A percentile compares a stretch with the other conserved stretches of the same genome.
These are phyloP conservation scores for Leccinum pellstonianum DNA, from an alignment of 768 basidiomycete species.

Conservation along the genomic window DNA sequence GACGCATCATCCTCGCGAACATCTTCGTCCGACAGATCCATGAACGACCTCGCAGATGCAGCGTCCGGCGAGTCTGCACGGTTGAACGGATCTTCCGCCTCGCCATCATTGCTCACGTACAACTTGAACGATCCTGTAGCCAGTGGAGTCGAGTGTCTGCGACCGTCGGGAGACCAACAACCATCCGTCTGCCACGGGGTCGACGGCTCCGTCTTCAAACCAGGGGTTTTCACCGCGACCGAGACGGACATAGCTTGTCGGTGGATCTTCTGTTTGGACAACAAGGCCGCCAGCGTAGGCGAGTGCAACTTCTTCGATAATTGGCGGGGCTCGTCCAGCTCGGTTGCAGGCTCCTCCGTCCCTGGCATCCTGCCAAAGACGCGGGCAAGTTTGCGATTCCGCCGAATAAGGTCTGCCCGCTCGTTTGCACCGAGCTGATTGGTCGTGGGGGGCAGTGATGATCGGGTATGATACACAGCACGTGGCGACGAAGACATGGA, in stretches of 20 bases:
- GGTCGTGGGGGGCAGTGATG: slow-evolving; percentile 57
- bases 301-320: slow-evolving; percentile 23
- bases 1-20: slow-evolving; percentile 32
- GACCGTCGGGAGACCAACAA: slow-evolving; percentile 30
- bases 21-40: slow-evolving; percentile 69
- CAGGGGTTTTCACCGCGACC: slow-evolving; percentile 21
- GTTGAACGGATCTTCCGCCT: slow-evolving; percentile 6
- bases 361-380: slow-evolving; percentile 72
- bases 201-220: slow-evolving; percentile 23
- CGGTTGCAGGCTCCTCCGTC: slow-evolving; percentile 34
- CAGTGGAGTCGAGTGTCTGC: slow-evolving; percentile 58
- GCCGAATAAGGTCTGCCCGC: slow-evolving; percentile 70
- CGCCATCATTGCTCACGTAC: slow-evolving; percentile 13
- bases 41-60: slow-evolving; percentile 46
- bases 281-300: slow-evolving; percentile 27
- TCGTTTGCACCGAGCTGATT: slow-evolving; percentile 64
- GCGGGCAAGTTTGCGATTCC: slow-evolving; percentile 75
- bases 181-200: slow-evolving; percentile 38
- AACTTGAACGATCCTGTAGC: slow-evolving; percentile 45
- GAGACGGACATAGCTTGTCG: slow-evolving; percentile 35
- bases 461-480: slow-evolving; percentile 8
- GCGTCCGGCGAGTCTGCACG: slow-evolving; percentile 17
- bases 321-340: slow-evolving; percentile 25
- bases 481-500: slow-evolving; percentile 32
- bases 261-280: slow-evolving; percentile 32